Evolutionary conservation across 2,329 filamentous ascomycete genomes (phyloP), one percentile per base, ranked within the genome.

Genomic region (Onygenales sp.): DNA sequence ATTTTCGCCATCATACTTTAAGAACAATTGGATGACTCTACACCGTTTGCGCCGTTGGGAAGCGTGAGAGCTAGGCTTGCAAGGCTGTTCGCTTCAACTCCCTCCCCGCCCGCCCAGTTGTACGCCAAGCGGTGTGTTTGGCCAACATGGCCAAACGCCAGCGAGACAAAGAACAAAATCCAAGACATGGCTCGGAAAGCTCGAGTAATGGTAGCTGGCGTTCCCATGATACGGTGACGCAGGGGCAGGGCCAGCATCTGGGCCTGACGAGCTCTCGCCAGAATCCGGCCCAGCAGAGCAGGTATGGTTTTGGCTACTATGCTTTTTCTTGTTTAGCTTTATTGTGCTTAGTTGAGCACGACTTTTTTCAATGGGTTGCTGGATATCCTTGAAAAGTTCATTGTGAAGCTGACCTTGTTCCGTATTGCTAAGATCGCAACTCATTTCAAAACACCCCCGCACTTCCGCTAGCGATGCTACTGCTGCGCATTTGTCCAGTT

Each of bases 131-230:
- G 21, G 21, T 27, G 21, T 27, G 21, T 27, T 27, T 27, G 21
- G 21, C 34, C 46, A 49, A 1, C 17, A 48, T 49, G 51, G 45
- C 44, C 32, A 50, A 47, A 21, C 47, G 55, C 48, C 52, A 61
- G 59, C 62, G 61, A 48, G 65, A 67, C 52, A 63, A 63, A 47
- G 64, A 69, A 45, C 59, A 60, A 55, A 63, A 67, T 58, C 59
- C 63, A 33, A 66, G 70, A 48, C 66, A 71, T 60, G 70, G 67
- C 53, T 72, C 70, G n/a, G 67, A 66, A 53, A 70, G 66, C 61
- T 70, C 70, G 33, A 70, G 64, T 47, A 61, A 62, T 46, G 64
- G 65, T 49, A 72, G 69, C 59, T 67, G 64, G 59, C 59, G 63
- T 36, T 71, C 71, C 27, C 67, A 73, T 51, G 69, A 71, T 49